A percentile compares a stretch with the other conserved stretches of the same genome.
Evolutionary conservation across 257 asterid species (phyloP).

Genomic region (Solanum gandarillasii): DNA sequence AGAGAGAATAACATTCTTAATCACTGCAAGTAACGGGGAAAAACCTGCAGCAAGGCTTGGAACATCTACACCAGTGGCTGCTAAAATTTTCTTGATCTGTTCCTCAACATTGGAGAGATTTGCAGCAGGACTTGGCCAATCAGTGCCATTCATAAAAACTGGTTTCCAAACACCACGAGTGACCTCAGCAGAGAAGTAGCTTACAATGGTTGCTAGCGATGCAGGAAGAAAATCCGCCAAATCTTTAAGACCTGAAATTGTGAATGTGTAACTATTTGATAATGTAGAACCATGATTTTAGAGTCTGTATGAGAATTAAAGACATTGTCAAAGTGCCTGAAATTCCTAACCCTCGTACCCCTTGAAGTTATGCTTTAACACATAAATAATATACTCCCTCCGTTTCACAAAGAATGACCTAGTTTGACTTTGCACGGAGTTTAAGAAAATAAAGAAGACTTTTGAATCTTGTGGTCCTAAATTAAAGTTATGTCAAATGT

Average conservation of each 20-base stretch:
- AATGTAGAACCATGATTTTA: neutral
- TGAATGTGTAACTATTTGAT: neutral
- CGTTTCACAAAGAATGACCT: too few relatives aligned
- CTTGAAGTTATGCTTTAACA: neutral
- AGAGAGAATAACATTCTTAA: neutral
- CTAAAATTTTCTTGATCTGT: slow-evolving; percentile 83
- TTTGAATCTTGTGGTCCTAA: too few relatives aligned
- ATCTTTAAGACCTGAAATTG: slow-evolving; percentile 71
- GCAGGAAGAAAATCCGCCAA: slow-evolving; percentile 98
- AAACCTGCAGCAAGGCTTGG: slow-evolving; percentile 93
- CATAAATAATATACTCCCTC: neutral
- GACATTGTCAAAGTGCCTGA: neutral
- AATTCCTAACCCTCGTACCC: neutral
- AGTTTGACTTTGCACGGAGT: too few relatives aligned
- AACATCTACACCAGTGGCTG: slow-evolving; percentile 92
- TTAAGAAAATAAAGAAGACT: too few relatives aligned
- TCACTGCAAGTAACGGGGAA: neutral
- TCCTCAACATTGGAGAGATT: slow-evolving; percentile 85
- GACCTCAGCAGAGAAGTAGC: slow-evolving; percentile 97
- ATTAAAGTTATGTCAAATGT: too few relatives aligned
- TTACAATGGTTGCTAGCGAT: slow-evolving; percentile 85
- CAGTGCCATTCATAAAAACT: slow-evolving; percentile 93
- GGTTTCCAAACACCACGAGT: slow-evolving; percentile 98
- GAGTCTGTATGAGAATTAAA: neutral
- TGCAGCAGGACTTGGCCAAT: slow-evolving; percentile 99